Percentiles rank a stretch among this genome's conserved stretches.
Conservation (phyloP, 192 early-diverging fungal species). For the Chytriomyces sp. region DNA sequence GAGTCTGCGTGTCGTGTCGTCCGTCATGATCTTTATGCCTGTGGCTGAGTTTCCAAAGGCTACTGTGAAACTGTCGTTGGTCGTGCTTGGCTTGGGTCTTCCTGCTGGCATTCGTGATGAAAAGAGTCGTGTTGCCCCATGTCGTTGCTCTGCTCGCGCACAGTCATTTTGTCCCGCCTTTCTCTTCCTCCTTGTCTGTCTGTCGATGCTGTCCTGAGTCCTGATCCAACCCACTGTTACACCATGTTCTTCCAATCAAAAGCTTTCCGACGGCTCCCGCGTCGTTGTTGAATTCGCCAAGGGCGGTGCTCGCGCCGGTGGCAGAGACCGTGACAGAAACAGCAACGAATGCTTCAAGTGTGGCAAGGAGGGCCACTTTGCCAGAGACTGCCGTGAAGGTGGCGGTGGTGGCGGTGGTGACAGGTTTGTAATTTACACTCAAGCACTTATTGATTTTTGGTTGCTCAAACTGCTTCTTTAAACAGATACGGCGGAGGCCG, state of each 20-base stretch:
- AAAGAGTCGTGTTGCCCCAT: no score
- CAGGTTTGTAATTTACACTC: not conserved
- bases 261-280: constrained; percentile 21
- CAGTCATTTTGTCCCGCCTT: no score
- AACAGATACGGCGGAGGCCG: constrained; percentile 11
- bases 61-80: not conserved
- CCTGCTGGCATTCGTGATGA: no score
- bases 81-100: no score
- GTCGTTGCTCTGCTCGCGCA: no score
- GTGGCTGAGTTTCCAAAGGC: not conserved
- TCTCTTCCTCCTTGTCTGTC: no score
- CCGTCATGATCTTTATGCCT: no score
- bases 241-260: not conserved
- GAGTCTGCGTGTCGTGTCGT: no score
- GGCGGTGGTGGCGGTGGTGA: constrained; percentile 19
- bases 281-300: constrained; percentile 31
- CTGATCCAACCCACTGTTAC: no score
- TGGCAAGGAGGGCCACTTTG: constrained; percentile 27
- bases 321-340: constrained; percentile 21
- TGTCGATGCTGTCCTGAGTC: no score
- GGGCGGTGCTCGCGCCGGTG: not conserved
- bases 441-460: not conserved
- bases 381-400: constrained; percentile 26
- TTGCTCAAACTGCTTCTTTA: not conserved
- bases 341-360: constrained; percentile 25